A percentile compares a stretch with the other conserved stretches of the same genome.
phyloP scores from a whole-genome alignment of 345 rosid genomes.

The Salix koriyanagi region DNA sequence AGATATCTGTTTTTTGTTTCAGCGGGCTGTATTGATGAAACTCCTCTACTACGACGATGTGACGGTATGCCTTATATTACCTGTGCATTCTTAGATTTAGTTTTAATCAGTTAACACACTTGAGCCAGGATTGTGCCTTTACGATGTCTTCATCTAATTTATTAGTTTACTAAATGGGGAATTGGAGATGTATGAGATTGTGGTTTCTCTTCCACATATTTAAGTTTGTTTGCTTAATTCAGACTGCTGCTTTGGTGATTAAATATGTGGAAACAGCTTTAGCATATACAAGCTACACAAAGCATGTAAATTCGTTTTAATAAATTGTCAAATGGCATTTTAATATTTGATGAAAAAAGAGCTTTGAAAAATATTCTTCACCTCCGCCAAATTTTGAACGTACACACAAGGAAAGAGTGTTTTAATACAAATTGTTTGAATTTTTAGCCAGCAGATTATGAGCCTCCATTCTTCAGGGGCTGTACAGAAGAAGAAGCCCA shows the following conservation, averaged over 20 bases:
- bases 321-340: not conserved
- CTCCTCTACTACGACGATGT: slow-evolving; percentile 90
- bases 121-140: not conserved
- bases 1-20: slow-evolving; percentile 30
- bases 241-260: not conserved
- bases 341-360: not conserved
- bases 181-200: not conserved
- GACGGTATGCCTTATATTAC: slow-evolving; percentile 56
- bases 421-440: slow-evolving; percentile 1
- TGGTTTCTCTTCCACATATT: not conserved
- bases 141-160: not conserved
- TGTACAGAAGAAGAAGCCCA: slow-evolving; percentile 81
- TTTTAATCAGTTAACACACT: not conserved
- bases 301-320: not conserved
- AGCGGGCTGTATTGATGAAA: slow-evolving; percentile 97
- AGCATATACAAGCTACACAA: not conserved
- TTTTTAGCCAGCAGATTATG: slow-evolving; percentile 81
- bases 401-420: not conserved
- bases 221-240: not conserved
- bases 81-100: not conserved
- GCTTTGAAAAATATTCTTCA: not conserved
- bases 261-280: not conserved
- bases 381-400: not conserved
- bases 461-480: slow-evolving; percentile 92
- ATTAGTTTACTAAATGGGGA: not conserved